Evolutionary conservation across 1,139 yeast genomes (phyloP).

Genomic region (Candida glucosophila): DNA sequence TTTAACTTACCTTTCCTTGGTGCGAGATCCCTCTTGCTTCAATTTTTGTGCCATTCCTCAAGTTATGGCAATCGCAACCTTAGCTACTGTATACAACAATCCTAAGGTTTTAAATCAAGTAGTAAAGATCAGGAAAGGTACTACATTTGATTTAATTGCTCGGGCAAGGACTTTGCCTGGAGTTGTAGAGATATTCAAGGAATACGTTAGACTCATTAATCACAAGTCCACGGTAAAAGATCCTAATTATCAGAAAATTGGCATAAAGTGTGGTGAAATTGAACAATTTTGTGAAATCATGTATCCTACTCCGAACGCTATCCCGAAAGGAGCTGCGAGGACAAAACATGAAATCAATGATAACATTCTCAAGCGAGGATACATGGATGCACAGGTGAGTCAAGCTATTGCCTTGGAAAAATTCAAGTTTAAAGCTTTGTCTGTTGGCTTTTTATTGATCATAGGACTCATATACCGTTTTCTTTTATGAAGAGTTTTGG

Average conservation of each 20-base stretch:
- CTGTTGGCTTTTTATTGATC: too few species aligned
- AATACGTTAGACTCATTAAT: constrained; percentile 69
- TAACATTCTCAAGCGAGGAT: constrained; percentile 18
- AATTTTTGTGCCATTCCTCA: constrained; percentile 96
- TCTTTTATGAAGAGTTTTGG: too few species aligned
- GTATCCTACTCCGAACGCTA: constrained; percentile 40
- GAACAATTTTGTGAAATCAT: constrained; percentile 76
- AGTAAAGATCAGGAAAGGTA: constrained; percentile 90
- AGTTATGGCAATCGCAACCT: constrained; percentile 95
- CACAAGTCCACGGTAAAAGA: constrained; percentile 71
- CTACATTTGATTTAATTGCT: constrained; percentile 70
- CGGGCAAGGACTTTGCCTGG: constrained; percentile 68
- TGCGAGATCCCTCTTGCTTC: constrained; percentile 77
- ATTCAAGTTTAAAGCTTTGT: constrained; percentile 17
- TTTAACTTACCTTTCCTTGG: constrained; percentile 64
- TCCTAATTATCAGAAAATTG: constrained; percentile 80
- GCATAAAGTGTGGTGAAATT: constrained; percentile 78
- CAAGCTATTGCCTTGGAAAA: constrained; percentile 18
- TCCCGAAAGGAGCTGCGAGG: constrained; percentile 23
- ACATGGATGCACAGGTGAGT: constrained; percentile 24
- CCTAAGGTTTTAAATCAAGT: constrained; percentile 59
- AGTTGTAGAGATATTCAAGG: constrained; percentile 66
- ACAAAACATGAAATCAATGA: constrained; percentile 14
- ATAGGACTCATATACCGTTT: too few species aligned
- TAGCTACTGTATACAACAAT: constrained; percentile 80